These are phyloP conservation scores for Pyricularia grisea DNA, from an alignment of 2,329 filamentous ascomycete genomes.

Conservation along the genomic window DNA sequence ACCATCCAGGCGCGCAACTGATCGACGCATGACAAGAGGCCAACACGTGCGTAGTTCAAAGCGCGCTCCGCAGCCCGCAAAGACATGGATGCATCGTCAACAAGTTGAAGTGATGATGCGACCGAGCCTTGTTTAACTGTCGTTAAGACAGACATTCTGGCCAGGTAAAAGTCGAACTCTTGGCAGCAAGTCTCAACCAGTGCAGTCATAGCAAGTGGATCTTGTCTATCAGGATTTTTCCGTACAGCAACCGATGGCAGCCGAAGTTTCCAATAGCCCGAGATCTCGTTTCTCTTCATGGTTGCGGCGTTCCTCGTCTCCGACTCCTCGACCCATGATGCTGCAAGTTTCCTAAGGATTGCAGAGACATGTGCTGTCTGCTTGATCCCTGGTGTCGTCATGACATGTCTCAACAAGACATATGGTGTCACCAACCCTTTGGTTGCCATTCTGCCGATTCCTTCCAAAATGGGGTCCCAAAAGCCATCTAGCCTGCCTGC, in stretches of 20 bases:
- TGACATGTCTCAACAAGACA: background rate
- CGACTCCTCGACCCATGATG: background rate
- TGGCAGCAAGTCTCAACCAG: background rate
- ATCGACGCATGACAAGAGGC: background rate
- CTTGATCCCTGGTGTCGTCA: background rate
- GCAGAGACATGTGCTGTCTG: background rate
- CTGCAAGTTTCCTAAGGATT: background rate
- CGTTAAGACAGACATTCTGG: background rate
- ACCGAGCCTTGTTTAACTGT: background rate
- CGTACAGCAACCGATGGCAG: background rate
- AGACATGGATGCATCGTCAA: background rate
- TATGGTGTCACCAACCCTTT: background rate
- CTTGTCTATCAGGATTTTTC: background rate
- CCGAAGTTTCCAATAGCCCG: background rate
- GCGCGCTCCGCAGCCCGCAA: background rate
- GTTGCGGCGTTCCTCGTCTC: background rate
- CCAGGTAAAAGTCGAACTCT: background rate
- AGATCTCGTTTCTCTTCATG: background rate
- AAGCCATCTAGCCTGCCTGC: background rate
- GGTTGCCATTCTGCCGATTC: background rate
- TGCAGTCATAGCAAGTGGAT: background rate
- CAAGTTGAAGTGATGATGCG: background rate
- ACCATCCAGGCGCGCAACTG: background rate
- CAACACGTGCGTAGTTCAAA: background rate
- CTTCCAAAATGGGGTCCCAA: background rate